Evolutionary conservation across 805 yeast genomes (phyloP), one percentile per base, ranked within the genome.

Genomic region (Lipomyces yamadae): DNA sequence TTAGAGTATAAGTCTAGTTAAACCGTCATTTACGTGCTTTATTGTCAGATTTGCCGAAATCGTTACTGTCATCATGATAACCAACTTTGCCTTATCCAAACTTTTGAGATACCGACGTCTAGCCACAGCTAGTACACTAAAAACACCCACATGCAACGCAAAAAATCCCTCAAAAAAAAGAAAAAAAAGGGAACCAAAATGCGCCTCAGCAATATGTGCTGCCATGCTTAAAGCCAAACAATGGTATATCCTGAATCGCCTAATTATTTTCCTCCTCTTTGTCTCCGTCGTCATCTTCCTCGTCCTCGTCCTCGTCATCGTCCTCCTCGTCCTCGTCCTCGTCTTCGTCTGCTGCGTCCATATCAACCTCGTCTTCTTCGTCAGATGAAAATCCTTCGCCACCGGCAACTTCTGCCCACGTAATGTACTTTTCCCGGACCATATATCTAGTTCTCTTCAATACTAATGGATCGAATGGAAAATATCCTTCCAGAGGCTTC

Each of bases 381-480:
- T 74, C 74, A 64, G 79, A 81, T 64, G 81, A 80, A 45, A 81
- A 84, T 56, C 80, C 78, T 24, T 86, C 89, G 18, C 66, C 76
- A 7, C 85, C 90, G 53, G 88, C 88, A 42, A 87, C 90, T 55
- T 86, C 92, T 48, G 83, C 83, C 98, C 98, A 94, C 73, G 92
- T 95, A 34, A 93, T 86, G 74, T 87, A 90, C 66, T 83, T 82
- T 4, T 78, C 81, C 39, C 82, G 80, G 64, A 95, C 79, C 42
- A 86, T 76, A 52, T 78, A 76, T 72, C 87, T 86, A 58, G 91
- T 84, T 10, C 78, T 78, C 56, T 88, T 89, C 69, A 94, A 82
- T 60, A 90, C 85, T 68, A 95, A 78, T 0, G 99, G 99, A 80
- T 94, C 98, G 76, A 91, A 94, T 11, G 99, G 99, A 78, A 94